Evolutionary conservation across 805 yeast species (phyloP).

Genomic region (Yarrowia sp.): DNA sequence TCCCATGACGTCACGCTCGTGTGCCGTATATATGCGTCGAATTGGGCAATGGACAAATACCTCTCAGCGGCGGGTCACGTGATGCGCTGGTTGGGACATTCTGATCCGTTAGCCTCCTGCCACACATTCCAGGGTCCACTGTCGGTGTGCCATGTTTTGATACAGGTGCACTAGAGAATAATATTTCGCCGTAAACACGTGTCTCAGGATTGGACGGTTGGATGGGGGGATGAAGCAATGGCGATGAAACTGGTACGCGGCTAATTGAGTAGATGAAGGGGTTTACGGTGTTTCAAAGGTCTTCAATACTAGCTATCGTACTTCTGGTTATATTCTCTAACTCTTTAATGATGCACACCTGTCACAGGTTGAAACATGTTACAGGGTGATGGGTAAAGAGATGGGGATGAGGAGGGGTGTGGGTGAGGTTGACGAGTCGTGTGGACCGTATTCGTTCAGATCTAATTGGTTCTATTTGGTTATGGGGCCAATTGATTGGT

Average conservation of each 20-base stretch:
- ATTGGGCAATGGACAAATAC: conserved; percentile 11
- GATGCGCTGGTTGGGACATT: background rate
- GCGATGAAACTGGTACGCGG: background rate
- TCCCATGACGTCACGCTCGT: conserved; percentile 33
- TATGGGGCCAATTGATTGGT: too few species aligned
- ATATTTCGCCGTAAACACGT: conserved; percentile 1
- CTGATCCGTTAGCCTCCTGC: too few species aligned
- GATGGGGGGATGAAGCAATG: background rate
- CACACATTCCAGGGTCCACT: too few species aligned
- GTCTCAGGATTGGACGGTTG: background rate
- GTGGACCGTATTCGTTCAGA: too few species aligned
- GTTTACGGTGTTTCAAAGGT: too few species aligned
- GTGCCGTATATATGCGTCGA: conserved; percentile 21
- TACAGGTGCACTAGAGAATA: background rate
- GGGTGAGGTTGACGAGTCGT: too few species aligned
- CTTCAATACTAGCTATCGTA: too few species aligned
- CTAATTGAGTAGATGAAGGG: too few species aligned
- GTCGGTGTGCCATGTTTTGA: too few species aligned
- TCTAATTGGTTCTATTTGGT: too few species aligned
- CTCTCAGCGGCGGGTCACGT: conserved; percentile 8
- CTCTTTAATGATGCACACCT: background rate
- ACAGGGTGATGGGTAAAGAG: background rate
- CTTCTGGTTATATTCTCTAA: too few species aligned
- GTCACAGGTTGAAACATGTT: conserved; percentile 5
- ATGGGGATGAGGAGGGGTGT: too few species aligned